phyloP scores from a whole-genome alignment of 768 basidiomycete genomes.

The Zangia roseola region DNA sequence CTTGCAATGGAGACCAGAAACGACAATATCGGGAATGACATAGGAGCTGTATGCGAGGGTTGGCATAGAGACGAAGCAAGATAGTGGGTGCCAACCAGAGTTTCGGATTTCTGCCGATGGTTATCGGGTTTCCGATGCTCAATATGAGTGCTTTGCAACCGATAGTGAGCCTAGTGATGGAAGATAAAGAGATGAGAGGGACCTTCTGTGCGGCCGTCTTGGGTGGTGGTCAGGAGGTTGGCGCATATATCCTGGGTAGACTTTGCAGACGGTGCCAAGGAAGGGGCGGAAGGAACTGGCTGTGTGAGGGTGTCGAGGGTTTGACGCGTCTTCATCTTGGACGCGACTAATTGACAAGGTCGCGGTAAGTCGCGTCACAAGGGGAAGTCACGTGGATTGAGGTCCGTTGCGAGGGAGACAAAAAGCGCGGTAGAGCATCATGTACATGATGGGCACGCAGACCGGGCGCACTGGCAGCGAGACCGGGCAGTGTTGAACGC shows the following conservation, averaged over 20 bases:
- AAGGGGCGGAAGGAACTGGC: slow-evolving; percentile 28
- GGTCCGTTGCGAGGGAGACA: slow-evolving; percentile 14
- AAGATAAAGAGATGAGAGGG: neutral
- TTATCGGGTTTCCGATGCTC: slow-evolving; percentile 59
- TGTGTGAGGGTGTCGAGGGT: slow-evolving; percentile 26
- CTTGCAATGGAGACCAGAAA: slow-evolving; percentile 75
- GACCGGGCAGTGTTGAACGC: slow-evolving; percentile 5
- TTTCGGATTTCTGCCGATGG: slow-evolving; percentile 70
- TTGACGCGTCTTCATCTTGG: slow-evolving; percentile 19
- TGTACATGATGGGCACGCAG: slow-evolving; percentile 7
- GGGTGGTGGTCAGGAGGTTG: slow-evolving; percentile 59
- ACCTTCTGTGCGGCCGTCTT: slow-evolving; percentile 70
- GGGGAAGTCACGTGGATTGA: no score
- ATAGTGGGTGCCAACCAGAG: slow-evolving; percentile 45
- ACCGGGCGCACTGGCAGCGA: slow-evolving; percentile 7
- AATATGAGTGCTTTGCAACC: slow-evolving; percentile 51
- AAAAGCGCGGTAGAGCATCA: no score
- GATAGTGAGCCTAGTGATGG: neutral
- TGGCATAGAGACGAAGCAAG: neutral
- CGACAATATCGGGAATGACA: slow-evolving; percentile 56
- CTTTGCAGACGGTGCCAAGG: slow-evolving; percentile 12
- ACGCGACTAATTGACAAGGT: neutral
- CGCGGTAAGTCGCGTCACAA: no score
- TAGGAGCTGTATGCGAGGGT: slow-evolving; percentile 45
- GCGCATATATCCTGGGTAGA: slow-evolving; percentile 57